phyloP scores from a whole-genome alignment of 2,329 filamentous ascomycete genomes.

The Penicillium sp. region DNA sequence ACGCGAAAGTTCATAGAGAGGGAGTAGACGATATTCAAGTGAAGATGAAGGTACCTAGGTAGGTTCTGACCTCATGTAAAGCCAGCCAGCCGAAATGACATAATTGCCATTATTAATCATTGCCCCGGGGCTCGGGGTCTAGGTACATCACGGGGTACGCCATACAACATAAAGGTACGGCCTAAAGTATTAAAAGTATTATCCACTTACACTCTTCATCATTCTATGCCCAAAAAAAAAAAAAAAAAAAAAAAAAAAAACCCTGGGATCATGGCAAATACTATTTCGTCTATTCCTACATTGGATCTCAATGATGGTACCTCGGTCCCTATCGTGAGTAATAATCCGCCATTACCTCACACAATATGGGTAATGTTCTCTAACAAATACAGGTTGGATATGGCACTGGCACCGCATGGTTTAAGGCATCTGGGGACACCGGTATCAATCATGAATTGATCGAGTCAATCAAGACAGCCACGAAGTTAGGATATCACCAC shows the following conservation, averaged over 20 bases:
- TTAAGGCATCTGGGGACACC: conserved; percentile 50
- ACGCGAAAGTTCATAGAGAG: conserved; percentile 7
- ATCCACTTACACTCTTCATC: not conserved
- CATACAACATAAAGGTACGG: too few species aligned
- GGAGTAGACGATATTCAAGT: not conserved
- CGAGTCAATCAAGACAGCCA: conserved; percentile 56
- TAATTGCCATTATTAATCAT: conserved; percentile 22
- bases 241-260: too few species aligned
- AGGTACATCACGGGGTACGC: too few species aligned
- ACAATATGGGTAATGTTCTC: not conserved
- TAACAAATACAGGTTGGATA: conserved; percentile 51
- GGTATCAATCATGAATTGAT: conserved; percentile 54
- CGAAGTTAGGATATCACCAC: conserved; percentile 59
- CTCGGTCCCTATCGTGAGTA: conserved; percentile 54
- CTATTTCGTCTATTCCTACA: conserved; percentile 35
- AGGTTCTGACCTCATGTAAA: not conserved
- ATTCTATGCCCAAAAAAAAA: not conserved
- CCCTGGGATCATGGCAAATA: conserved; percentile 6
- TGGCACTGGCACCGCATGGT: conserved; percentile 64
- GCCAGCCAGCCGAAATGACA: conserved; percentile 17
- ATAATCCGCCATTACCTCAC: not conserved
- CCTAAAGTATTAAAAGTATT: too few species aligned
- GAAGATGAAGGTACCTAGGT: not conserved
- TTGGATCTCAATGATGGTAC: conserved; percentile 57
- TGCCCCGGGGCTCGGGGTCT: not conserved